phyloP scores from a whole-genome alignment of 1,284 basidiomycete species.

The Trametes sp. region DNA sequence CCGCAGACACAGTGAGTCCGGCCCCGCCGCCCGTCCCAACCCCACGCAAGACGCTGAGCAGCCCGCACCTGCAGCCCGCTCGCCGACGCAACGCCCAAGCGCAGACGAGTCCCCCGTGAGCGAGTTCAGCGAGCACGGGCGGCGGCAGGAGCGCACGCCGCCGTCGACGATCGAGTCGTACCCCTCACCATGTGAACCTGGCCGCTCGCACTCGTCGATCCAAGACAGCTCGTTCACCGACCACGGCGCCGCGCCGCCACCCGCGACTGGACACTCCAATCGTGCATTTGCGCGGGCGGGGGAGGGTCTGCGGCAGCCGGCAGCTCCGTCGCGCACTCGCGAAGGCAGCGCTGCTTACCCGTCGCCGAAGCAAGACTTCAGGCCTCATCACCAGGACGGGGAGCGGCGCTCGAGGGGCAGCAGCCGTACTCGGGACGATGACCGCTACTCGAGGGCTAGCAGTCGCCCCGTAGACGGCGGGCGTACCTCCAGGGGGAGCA shows the following conservation, averaged over 20 bases:
- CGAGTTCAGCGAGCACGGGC: slow-evolving; percentile 1
- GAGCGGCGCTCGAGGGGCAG: too few relatives aligned
- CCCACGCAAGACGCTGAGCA: neutral
- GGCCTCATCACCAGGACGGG: too few relatives aligned
- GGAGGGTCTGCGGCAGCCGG: too few relatives aligned
- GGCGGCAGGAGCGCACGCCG: neutral
- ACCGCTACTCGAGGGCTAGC: too few relatives aligned
- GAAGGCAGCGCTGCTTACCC: too few relatives aligned
- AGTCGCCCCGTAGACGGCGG: too few relatives aligned
- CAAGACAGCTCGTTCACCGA: slow-evolving; percentile 15
- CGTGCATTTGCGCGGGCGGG: neutral
- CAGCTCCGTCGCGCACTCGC: too few relatives aligned
- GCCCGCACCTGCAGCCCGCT: neutral
- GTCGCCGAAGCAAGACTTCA: too few relatives aligned
- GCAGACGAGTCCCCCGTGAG: neutral
- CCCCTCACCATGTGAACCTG: neutral
- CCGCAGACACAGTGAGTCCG: neutral
- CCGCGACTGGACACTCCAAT: too few relatives aligned
- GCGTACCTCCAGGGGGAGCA: too few relatives aligned
- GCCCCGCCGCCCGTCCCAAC: neutral
- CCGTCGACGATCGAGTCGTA: slow-evolving; percentile 10
- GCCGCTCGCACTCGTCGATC: slow-evolving; percentile 6
- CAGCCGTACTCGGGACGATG: too few relatives aligned
- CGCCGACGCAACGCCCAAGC: neutral
- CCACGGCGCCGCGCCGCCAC: neutral